A percentile compares a stretch with the other conserved stretches of the same genome.
Evolutionary conservation across 2,329 filamentous ascomycete species (phyloP).

Genomic region (Aspergillus pseudotamarii): DNA sequence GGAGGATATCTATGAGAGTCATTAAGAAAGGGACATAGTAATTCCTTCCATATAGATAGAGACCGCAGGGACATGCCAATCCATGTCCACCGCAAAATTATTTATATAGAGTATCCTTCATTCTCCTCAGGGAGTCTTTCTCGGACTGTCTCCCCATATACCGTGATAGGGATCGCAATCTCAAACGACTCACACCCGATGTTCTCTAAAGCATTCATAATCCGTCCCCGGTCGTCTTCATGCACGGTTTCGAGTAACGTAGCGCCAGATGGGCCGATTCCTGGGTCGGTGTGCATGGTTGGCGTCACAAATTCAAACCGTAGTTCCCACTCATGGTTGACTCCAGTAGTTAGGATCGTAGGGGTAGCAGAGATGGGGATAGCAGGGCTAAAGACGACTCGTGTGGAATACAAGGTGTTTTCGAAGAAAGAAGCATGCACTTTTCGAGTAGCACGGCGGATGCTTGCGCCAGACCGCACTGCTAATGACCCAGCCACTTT

Average conservation of each 20-base stretch:
- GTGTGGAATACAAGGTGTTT: slow-evolving; percentile 77
- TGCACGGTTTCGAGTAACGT: slow-evolving; percentile 77
- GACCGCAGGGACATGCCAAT: neutral
- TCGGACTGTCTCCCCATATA: slow-evolving; percentile 66
- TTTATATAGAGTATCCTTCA: slow-evolving; percentile 44
- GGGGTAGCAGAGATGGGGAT: slow-evolving; percentile 85
- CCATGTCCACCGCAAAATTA: slow-evolving; percentile 19
- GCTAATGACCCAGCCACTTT: slow-evolving; percentile 79
- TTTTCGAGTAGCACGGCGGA: slow-evolving; percentile 82
- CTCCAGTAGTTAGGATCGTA: slow-evolving; percentile 86
- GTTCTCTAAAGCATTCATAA: slow-evolving; percentile 76
- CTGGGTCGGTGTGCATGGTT: slow-evolving; percentile 46
- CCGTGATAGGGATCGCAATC: slow-evolving; percentile 78
- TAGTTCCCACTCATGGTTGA: slow-evolving; percentile 85
- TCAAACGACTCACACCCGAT: slow-evolving; percentile 88
- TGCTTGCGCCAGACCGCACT: slow-evolving; percentile 79
- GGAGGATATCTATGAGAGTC: slow-evolving; percentile 4
- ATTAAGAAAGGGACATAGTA: neutral
- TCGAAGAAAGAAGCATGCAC: slow-evolving; percentile 78
- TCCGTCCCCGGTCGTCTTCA: slow-evolving; percentile 74
- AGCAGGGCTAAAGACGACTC: slow-evolving; percentile 77
- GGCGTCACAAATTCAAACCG: slow-evolving; percentile 91
- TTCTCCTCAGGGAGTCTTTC: slow-evolving; percentile 44
- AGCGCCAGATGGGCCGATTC: slow-evolving; percentile 39
- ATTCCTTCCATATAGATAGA: neutral